Evolutionary conservation across 208 protist genomes (phyloP).

Genomic region (Trypanosoma scelopori): DNA sequence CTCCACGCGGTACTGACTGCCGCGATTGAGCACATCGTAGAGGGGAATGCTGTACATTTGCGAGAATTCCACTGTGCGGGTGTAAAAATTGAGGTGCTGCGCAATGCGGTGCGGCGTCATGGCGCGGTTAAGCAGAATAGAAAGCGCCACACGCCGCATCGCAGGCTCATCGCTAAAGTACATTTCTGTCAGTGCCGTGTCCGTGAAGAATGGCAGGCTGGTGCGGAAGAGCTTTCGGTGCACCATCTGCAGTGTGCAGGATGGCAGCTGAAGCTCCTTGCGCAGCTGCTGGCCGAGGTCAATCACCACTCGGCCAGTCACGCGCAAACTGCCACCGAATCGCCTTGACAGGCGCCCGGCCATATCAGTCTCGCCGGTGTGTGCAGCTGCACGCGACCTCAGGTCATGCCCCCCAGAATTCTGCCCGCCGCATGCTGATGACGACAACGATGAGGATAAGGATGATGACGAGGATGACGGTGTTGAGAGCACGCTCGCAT

Average conservation of each 20-base stretch:
- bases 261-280: constrained; percentile 57
- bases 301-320: constrained; percentile 58
- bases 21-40: constrained; percentile 71
- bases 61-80: constrained; percentile 55
- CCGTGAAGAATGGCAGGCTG: constrained; percentile 65
- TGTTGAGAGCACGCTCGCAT: neutral
- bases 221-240: constrained; percentile 48
- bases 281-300: constrained; percentile 63
- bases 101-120: constrained; percentile 58
- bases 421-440: neutral
- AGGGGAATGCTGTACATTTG: constrained; percentile 82
- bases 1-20: constrained; percentile 88
- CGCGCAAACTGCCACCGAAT: constrained; percentile 49
- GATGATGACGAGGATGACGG: constrained; percentile 1
- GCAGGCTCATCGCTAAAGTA: constrained; percentile 26
- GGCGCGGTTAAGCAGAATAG: constrained; percentile 46
- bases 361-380: neutral
- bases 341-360: constrained; percentile 38
- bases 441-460: constrained; percentile 3
- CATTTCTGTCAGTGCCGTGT: constrained; percentile 47
- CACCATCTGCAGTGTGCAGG: constrained; percentile 60
- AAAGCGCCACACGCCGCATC: constrained; percentile 42
- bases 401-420: neutral
- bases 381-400: neutral
- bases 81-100: constrained; percentile 60